Base-by-base conservation (phyloP, 768 basidiomycete genomes). In the Tylopilus subfusipes region DNA sequence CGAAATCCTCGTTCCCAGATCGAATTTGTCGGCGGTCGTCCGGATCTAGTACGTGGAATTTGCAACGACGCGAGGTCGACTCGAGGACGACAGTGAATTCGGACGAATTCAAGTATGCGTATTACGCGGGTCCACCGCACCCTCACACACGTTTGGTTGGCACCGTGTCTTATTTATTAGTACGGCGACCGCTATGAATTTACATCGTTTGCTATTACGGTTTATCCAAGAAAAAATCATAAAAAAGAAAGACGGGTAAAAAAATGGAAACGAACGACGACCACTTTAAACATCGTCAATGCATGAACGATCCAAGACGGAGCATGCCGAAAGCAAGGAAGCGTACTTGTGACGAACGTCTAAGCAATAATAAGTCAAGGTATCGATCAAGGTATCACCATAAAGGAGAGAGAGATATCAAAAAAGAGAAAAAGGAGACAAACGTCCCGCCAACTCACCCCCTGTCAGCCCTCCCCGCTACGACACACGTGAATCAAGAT, bases 361-460 rank as follows among this genome's bases (percentile, higher is more conserved):
- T 50, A 24, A 30, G 5, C 30, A 16, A 24, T 4, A 30, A 54
- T 44, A 55, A 42, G 46, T 42, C 21, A 40, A 40, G 48, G 54
- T 50, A 57, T 57, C 39, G 6, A 6, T 46, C 29, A 44, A 50
- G 38, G 38, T 49, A 47, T 57, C 24, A 34, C 14, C 16, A 54
- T 12, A 19, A 13, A 22, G 16, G 29, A 24, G 27, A 31, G 34
- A 29, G 5, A 13, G 18, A 18, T 34, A 2, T 34, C 33, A 36
- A 36, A 36, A 18, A 3, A 16, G 6, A 6, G 4, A 14, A n/a
- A 8, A 19, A 7, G 5, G 5, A 38, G 13, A 18, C 5, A 29
- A 11, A 21, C 42, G 13, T 27, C 21, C 16, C 8, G 11, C 16
- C 21, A 30, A 18, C 45, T 29, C 30, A 34, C 14, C 18, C 12